These are phyloP conservation scores for Mycena galericulata DNA, from an alignment of 768 basidiomycete genomes.

Conservation along the genomic window DNA sequence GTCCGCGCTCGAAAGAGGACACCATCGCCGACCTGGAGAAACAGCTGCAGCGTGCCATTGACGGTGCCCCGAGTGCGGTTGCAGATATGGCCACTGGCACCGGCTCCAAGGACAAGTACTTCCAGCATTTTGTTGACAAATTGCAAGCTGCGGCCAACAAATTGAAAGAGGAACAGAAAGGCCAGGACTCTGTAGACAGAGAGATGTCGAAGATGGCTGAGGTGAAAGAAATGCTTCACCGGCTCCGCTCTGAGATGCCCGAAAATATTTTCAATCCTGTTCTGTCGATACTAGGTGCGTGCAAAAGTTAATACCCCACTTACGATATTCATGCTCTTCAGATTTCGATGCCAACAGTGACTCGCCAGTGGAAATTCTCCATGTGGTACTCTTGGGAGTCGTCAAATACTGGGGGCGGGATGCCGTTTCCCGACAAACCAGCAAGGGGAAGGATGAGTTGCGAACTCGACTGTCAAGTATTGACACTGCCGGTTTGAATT, in stretches of 20 bases:
- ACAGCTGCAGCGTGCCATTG: background rate
- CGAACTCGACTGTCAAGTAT: conserved; percentile 17
- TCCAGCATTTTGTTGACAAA: conserved; percentile 11
- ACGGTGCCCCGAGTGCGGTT: background rate
- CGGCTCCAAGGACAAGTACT: conserved; percentile 12
- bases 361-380: conserved; percentile 41
- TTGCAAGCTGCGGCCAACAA: background rate
- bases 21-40: background rate
- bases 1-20: background rate
- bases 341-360: conserved; percentile 40
- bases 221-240: background rate
- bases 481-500: no score
- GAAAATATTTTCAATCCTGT: conserved; percentile 10
- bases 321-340: conserved; percentile 2
- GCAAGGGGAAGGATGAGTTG: conserved; percentile 18
- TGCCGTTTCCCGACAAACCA: conserved; percentile 30
- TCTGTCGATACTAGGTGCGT: background rate
- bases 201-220: background rate
- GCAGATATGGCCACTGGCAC: background rate
- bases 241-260: conserved; percentile 1
- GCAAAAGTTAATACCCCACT: conserved; percentile 32
- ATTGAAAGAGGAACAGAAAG: background rate
- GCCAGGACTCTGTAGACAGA: background rate
- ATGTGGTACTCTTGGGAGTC: conserved; percentile 39
- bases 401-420: conserved; percentile 39